Evolutionary conservation across 179 eudicot species (phyloP), one percentile per base, ranked within the genome.

Genomic region (Silene coronaria): DNA sequence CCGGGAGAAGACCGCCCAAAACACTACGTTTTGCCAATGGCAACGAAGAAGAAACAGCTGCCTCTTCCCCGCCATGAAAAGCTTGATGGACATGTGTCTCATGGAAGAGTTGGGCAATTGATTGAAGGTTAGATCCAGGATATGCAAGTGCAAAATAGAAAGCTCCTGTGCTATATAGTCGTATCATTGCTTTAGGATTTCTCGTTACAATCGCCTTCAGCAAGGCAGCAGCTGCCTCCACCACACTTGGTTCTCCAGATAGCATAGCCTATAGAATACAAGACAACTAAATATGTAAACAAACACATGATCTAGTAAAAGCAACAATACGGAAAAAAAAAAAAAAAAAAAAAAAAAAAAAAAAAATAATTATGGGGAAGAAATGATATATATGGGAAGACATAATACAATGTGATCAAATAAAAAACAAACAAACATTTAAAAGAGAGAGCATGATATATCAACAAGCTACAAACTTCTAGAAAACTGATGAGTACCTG

Each of bases 31-130:
- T 96, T 57, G 99, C 99, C 87, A 96, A 82, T 53, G 99, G 98
- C 84, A 96, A 83, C 27, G 99, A 96, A 57, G 99, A 87, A 67
- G 99, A 93, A 70, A 96, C 96, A 76, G 99, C 97, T 71, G 99
- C 99, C 80, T 93, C 99, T 86, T 96, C 99, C 73, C 99, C 99
- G 53, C 99, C 99, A 87, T 96, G 99, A 82, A 96, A 96, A 17
- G 99, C 98, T 89, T 96, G 99, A 85, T 89, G 87, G 67, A 90
- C 91, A 88, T 96, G 99, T 19, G 97, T 96, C 84, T 85, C 84
- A 6, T 89, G 88, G 81, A 96, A 96, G 69, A 96, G 96, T 77
- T 89, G 93, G 13, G 97, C 92, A 72, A 91, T 96, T 63, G 99
- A 91, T 69, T 85, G 86, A 80, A 96, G 97, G 86, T 96, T 96